Evolutionary conservation across 306 rosid species (phyloP).

Genomic region (Rosa multiflora): DNA sequence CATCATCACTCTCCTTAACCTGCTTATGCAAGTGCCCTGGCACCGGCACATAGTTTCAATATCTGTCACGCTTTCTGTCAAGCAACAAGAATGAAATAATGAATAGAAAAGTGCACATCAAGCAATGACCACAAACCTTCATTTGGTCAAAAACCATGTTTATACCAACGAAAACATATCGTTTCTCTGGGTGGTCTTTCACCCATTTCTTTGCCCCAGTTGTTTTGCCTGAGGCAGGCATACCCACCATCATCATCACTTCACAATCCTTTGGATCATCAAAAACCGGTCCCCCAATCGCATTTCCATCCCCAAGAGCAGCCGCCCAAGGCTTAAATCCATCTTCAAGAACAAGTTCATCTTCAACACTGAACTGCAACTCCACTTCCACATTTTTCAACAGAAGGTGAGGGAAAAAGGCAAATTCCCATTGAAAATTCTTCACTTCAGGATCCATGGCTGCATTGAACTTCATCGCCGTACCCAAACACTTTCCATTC

Average conservation of each 20-base stretch:
- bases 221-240: constrained; percentile 63
- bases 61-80: neutral
- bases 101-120: neutral
- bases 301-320: constrained; percentile 41
- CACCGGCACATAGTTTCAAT: constrained; percentile 33
- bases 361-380: constrained; percentile 61
- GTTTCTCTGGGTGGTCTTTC: constrained; percentile 51
- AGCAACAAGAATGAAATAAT: constrained; percentile 5
- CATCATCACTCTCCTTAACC: constrained; percentile 27
- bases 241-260: constrained; percentile 58
- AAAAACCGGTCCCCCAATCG: constrained; percentile 41
- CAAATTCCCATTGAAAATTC: constrained; percentile 31
- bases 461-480: constrained; percentile 38
- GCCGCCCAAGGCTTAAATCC: constrained; percentile 50
- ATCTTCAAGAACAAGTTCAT: constrained; percentile 48
- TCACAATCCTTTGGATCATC: constrained; percentile 46
- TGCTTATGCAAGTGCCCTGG: constrained; percentile 43
- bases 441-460: constrained; percentile 19
- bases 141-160: constrained; percentile 52
- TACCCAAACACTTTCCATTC: constrained; percentile 58
- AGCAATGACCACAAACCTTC: constrained; percentile 38
- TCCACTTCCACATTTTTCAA: constrained; percentile 51
- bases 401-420: constrained; percentile 55
- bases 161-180: constrained; percentile 54
- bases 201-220: constrained; percentile 63